A percentile compares a stretch with the other conserved stretches of the same genome.
These are phyloP conservation scores for Entoloma clypeatum DNA, from an alignment of 1,284 basidiomycete genomes.

Conservation along the genomic window DNA sequence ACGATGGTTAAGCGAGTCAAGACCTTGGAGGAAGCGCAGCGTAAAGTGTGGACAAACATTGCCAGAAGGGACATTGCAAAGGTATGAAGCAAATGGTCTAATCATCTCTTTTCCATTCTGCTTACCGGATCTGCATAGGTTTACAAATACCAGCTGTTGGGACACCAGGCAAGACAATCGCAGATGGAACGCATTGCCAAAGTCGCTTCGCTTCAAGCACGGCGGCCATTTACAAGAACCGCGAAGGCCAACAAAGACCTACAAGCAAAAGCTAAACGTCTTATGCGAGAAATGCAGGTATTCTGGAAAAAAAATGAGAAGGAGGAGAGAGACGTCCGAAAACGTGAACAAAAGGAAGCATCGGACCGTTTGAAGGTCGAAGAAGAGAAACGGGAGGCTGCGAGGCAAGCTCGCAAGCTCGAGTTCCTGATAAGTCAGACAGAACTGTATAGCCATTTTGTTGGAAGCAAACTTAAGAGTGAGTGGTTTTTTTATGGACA, in stretches of 20 bases:
- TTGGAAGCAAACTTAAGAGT: constrained; percentile 98
- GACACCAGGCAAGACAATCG: constrained; percentile 58
- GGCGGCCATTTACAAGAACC: constrained; percentile 75
- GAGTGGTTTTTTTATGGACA: constrained; percentile 28
- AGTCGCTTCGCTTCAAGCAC: constrained; percentile 76
- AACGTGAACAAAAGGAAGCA: constrained; percentile 93
- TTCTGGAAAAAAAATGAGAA: constrained; percentile 99
- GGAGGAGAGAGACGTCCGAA: constrained; percentile 89
- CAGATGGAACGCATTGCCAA: constrained; percentile 79
- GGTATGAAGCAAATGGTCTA: constrained; percentile 37
- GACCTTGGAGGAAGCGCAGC: constrained; percentile 78
- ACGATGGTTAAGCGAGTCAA: constrained; percentile 71
- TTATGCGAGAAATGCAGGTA: constrained; percentile 93
- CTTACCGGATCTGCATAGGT: constrained; percentile 46
- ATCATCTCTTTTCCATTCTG: constrained; percentile 2
- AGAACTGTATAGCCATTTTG: constrained; percentile 98
- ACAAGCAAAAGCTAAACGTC: constrained; percentile 81
- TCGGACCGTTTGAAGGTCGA: constrained; percentile 88
- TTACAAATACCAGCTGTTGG: constrained; percentile 72
- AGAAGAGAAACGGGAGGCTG: constrained; percentile 95
- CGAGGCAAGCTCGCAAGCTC: constrained; percentile 93
- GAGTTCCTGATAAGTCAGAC: constrained; percentile 99
- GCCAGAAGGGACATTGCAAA: constrained; percentile 79
- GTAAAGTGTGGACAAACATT: constrained; percentile 84
- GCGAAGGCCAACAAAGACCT: constrained; percentile 86